Evolutionary conservation across 345 rosid genomes (phyloP).

Genomic region (Salix suchowensis): DNA sequence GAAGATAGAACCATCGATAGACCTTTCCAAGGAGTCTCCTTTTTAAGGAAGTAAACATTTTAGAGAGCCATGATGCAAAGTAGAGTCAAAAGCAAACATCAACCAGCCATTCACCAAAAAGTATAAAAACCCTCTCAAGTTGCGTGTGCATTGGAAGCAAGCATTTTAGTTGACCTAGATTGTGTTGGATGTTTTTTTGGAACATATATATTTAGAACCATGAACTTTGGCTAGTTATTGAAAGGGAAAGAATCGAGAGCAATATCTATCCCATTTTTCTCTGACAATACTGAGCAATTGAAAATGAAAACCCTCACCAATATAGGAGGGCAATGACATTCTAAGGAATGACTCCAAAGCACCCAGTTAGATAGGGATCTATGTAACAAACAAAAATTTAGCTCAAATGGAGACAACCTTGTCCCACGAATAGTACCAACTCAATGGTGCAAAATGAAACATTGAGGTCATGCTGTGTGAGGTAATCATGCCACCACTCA

Average conservation of each 20-base stretch:
- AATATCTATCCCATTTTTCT: neutral
- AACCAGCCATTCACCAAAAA: neutral
- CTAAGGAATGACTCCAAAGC: neutral
- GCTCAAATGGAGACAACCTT: neutral
- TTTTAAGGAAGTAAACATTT: neutral
- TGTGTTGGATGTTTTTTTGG: neutral
- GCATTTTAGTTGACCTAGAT: neutral
- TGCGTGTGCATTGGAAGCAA: neutral
- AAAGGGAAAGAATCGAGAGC: neutral
- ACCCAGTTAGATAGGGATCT: neutral
- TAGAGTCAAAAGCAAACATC: neutral
- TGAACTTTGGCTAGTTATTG: too few species aligned
- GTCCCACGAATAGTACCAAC: neutral
- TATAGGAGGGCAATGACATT: neutral
- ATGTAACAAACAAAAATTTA: neutral
- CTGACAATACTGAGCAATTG: neutral
- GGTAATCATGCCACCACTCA: neutral
- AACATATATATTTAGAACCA: neutral
- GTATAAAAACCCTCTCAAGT: neutral
- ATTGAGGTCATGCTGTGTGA: neutral
- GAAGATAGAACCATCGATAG: neutral
- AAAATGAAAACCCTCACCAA: neutral
- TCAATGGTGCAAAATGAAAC: neutral
- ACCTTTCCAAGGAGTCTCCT: neutral
- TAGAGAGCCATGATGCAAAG: neutral